These are phyloP conservation scores for Leishmania aethiopica DNA, from an alignment of 208 protist genomes.

Conservation along the genomic window DNA sequence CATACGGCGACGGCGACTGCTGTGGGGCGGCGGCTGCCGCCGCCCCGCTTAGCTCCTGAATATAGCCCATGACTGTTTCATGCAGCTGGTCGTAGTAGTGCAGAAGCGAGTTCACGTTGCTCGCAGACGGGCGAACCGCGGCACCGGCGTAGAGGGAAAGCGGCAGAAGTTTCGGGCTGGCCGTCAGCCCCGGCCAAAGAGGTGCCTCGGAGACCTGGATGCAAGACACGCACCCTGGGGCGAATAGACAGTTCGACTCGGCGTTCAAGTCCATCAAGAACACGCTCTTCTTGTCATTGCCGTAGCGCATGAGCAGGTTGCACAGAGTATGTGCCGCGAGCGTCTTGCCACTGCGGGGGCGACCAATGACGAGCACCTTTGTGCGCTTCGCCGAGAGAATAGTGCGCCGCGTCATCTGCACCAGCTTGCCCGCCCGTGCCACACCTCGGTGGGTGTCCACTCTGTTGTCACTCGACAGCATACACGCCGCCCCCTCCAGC, in stretches of 20 bases:
- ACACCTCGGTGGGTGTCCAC: constrained; percentile 42
- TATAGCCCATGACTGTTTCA: constrained; percentile 44
- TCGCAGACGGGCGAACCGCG: constrained; percentile 41
- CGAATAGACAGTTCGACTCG: constrained; percentile 71
- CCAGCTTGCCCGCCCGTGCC: constrained; percentile 45
- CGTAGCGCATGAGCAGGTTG: constrained; percentile 57
- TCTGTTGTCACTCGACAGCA: constrained; percentile 38
- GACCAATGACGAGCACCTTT: constrained; percentile 76
- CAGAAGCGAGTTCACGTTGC: constrained; percentile 39
- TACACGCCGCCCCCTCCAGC: constrained; percentile 68
- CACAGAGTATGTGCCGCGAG: constrained; percentile 73
- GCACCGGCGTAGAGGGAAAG: constrained; percentile 63
- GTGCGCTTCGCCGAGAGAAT: constrained; percentile 32
- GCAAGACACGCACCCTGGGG: constrained; percentile 65
- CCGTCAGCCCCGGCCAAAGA: constrained; percentile 56
- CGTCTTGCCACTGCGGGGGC: constrained; percentile 57
- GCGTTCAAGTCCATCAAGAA: constrained; percentile 75
- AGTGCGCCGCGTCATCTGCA: constrained; percentile 64
- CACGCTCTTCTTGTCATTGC: constrained; percentile 26
- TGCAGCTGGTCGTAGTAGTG: constrained; percentile 70
- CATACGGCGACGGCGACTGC: constrained; percentile 3
- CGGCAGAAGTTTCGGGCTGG: constrained; percentile 45
- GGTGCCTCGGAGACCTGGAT: constrained; percentile 37
- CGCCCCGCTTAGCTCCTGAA: constrained; percentile 39
- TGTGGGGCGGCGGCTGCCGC: constrained; percentile 4